phyloP scores from a whole-genome alignment of 768 basidiomycete genomes.

The Tylopilus vinaceipallidus region DNA sequence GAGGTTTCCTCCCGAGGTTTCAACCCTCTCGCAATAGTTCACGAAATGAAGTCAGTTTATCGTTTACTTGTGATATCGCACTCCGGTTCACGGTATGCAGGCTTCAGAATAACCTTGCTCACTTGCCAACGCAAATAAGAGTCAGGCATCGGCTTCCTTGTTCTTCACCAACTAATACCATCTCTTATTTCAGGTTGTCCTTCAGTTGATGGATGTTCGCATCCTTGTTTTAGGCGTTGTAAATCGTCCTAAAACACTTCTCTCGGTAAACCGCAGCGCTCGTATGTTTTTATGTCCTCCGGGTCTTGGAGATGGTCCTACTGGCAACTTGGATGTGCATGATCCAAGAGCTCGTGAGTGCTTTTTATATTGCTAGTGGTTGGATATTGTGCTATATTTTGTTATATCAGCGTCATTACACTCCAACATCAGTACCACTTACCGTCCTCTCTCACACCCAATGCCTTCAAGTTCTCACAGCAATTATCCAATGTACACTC shows the following conservation, averaged over 20 bases:
- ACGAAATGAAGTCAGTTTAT: slow-evolving; percentile 67
- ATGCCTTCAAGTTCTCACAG: slow-evolving; percentile 51
- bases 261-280: slow-evolving; percentile 68
- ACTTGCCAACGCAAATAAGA: slow-evolving; percentile 63
- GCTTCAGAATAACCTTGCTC: slow-evolving; percentile 63
- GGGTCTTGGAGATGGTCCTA: slow-evolving; percentile 41
- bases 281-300: slow-evolving; percentile 66
- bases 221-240: slow-evolving; percentile 71
- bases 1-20: slow-evolving; percentile 67
- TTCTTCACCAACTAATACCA: slow-evolving; percentile 7
- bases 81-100: slow-evolving; percentile 34
- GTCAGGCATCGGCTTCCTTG: slow-evolving; percentile 39
- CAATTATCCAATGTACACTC: slow-evolving; percentile 73
- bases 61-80: not conserved
- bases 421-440: slow-evolving; percentile 18
- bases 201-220: slow-evolving; percentile 69
- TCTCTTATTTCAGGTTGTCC: slow-evolving; percentile 48
- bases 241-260: slow-evolving; percentile 51
- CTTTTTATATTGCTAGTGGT: not conserved
- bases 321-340: slow-evolving; percentile 2
- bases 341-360: slow-evolving; percentile 4
- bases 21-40: slow-evolving; percentile 63
- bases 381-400: not conserved
- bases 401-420: not conserved
- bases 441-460: slow-evolving; percentile 52